Base-by-base conservation (phyloP, 305 asterid species). In the Fraxinus baroniana region DNA sequence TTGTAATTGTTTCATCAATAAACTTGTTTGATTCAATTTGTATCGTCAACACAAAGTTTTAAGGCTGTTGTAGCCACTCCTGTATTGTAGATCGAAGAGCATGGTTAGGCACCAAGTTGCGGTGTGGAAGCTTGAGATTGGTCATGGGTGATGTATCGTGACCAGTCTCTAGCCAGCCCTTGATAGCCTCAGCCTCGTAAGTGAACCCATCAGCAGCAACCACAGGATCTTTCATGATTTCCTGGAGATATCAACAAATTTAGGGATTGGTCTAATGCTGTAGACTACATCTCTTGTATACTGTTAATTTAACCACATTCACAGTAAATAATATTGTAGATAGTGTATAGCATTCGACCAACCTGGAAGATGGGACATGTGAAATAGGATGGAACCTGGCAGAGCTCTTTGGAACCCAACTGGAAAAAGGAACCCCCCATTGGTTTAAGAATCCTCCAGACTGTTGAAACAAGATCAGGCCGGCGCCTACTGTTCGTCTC, bases 331-430 rank as follows among this genome's bases (percentile, higher is more conserved):
- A 17, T 17, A 55, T 37, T 4, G 49, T 55, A 70, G 12, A 80
- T 20, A 76, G 60, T 82, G 70, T 24, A 35, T 49, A 80, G 83
- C 17, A 35, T 78, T 76, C 20, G 41, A 82, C 91, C 39, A 86
- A 96, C 99, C 98, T 94, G 99, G 90, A 94, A 94, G 83, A 96
- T 89, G 79, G 98, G 98, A 76, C 99, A 96, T n/a, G 91, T 84
- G 81, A 94, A 94, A 77, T 94, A 96, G 22, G 93, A 77, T 1
- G 98, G 98, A 62, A 83, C 70, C 77, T 85, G 92, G 88, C 82
- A 80, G 22, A 71, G 87, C 78, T 89, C 92, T 60, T 87, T 89
- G 0, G 91, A 87, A 79, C 88, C 92, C 79, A 89, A 78, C 44
- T 88, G 88, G 12, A 87, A 86, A 70, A 91, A 89, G 4, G 92